Evolutionary conservation across 2,329 filamentous ascomycete species (phyloP).

Genomic region (Talaromyces sp.): DNA sequence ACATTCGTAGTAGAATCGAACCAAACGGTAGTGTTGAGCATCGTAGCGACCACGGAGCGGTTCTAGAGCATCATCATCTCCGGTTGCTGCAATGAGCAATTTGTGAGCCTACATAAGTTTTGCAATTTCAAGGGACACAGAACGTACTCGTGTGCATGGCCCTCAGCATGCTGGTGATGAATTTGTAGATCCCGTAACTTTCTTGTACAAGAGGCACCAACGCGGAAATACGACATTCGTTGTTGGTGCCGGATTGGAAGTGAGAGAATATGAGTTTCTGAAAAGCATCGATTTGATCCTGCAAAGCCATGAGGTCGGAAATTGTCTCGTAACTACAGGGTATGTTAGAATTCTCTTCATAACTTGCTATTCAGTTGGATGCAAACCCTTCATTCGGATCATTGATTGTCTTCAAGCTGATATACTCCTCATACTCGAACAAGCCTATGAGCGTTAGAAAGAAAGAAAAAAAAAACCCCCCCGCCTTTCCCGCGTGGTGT

Average conservation of each 20-base stretch:
- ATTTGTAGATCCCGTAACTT: slow-evolving; percentile 99
- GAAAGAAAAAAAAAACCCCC: too few relatives aligned
- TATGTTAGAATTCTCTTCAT: slow-evolving; percentile 24
- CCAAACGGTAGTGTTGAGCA: slow-evolving; percentile 92
- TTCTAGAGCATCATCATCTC: slow-evolving; percentile 88
- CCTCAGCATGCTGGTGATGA: slow-evolving; percentile 97
- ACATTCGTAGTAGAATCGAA: slow-evolving; percentile 99
- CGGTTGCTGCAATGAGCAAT: slow-evolving; percentile 64
- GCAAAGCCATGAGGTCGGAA: slow-evolving; percentile 90
- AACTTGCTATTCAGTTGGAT: neutral
- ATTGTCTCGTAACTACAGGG: slow-evolving; percentile 78
- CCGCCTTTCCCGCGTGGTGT: neutral
- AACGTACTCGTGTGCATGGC: slow-evolving; percentile 93
- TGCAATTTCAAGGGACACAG: neutral
- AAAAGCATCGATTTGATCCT: slow-evolving; percentile 98
- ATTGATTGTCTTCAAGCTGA: slow-evolving; percentile 96
- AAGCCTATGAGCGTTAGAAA: slow-evolving; percentile 56
- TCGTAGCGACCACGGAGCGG: slow-evolving; percentile 88
- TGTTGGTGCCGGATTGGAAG: slow-evolving; percentile 87
- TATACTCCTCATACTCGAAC: slow-evolving; percentile 99
- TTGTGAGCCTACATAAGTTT: slow-evolving; percentile 10
- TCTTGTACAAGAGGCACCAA: slow-evolving; percentile 93
- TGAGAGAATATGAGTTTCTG: slow-evolving; percentile 98
- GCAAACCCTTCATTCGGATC: slow-evolving; percentile 92
- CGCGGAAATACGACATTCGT: slow-evolving; percentile 94